phyloP scores from a whole-genome alignment of 2,329 filamentous ascomycete species.

The Monilinia vaccinii-corymbosi region DNA sequence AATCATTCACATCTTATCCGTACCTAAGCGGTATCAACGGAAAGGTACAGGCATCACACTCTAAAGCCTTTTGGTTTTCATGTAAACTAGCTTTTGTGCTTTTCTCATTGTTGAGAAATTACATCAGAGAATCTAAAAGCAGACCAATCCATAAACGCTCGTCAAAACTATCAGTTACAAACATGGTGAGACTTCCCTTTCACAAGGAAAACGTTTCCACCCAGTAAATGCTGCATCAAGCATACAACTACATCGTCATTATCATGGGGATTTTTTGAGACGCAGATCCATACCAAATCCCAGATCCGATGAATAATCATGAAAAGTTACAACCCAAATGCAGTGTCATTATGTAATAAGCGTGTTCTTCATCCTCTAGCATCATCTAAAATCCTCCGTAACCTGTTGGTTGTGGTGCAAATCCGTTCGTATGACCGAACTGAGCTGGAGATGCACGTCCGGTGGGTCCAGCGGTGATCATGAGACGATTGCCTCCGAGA shows the following conservation, averaged over 20 bases:
- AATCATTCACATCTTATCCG: not conserved
- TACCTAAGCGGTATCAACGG: conserved; percentile 1
- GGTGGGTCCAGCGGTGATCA: conserved; percentile 85
- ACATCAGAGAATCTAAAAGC: conserved; percentile 23
- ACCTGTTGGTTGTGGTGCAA: conserved; percentile 80
- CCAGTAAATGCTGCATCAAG: conserved; percentile 17
- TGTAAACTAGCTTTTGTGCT: conserved; percentile 1
- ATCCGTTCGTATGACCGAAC: conserved; percentile 76
- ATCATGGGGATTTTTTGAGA: conserved; percentile 21
- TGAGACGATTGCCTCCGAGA: conserved; percentile 75
- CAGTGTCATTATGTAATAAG: conserved; percentile 28
- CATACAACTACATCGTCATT: conserved; percentile 26
- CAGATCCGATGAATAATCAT: conserved; percentile 16
- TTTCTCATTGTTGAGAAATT: conserved; percentile 10
- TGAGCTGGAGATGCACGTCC: conserved; percentile 46
- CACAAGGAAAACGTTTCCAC: conserved; percentile 11
- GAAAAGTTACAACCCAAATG: conserved; percentile 24
- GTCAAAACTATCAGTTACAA: conserved; percentile 26
- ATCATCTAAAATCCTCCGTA: conserved; percentile 45
- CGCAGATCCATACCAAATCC: conserved; percentile 14
- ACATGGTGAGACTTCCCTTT: conserved; percentile 9
- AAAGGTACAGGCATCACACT: not conserved
- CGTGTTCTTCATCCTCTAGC: conserved; percentile 10
- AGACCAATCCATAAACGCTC: conserved; percentile 18
- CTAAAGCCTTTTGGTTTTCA: too few species aligned